These are phyloP conservation scores for Cladosporium halotolerans DNA, from an alignment of 2,329 filamentous ascomycete genomes.

Conservation along the genomic window DNA sequence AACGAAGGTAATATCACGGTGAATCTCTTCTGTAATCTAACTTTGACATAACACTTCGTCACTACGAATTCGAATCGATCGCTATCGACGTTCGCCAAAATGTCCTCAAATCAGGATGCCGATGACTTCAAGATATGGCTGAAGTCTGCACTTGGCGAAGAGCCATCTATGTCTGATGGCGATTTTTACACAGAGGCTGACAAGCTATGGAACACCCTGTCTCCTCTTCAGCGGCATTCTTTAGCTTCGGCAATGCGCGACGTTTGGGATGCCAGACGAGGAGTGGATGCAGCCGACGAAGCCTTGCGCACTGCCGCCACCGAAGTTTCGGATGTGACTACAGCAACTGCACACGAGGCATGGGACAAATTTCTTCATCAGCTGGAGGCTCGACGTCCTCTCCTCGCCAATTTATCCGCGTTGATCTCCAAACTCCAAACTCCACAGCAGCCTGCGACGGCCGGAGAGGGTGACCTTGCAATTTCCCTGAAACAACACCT, in stretches of 20 bases:
- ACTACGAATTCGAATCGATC: not conserved
- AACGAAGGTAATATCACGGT: not conserved
- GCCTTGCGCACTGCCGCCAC: no score
- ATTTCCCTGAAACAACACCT: no score
- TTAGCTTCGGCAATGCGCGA: not conserved
- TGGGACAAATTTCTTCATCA: no score
- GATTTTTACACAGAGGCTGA: not conserved
- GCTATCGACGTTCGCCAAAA: not conserved
- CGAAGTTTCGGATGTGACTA: no score
- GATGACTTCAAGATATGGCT: not conserved
- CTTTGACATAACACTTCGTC: not conserved
- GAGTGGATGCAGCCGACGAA: not conserved
- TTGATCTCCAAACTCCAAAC: no score
- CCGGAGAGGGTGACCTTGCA: no score
- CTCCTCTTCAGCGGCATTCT: not conserved
- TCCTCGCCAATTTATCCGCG: no score
- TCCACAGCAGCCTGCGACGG: no score
- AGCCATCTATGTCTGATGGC: not conserved
- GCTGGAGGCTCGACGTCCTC: no score
- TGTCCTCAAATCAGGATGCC: not conserved
- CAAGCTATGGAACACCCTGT: not conserved
- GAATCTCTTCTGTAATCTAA: no score
- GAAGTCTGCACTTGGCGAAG: not conserved
- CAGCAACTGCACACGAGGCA: no score
- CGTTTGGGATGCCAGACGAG: not conserved